A percentile compares a stretch with the other conserved stretches of the same genome.
Conservation (phyloP, 345 rosid genomes). For the Populus deltoides region DNA sequence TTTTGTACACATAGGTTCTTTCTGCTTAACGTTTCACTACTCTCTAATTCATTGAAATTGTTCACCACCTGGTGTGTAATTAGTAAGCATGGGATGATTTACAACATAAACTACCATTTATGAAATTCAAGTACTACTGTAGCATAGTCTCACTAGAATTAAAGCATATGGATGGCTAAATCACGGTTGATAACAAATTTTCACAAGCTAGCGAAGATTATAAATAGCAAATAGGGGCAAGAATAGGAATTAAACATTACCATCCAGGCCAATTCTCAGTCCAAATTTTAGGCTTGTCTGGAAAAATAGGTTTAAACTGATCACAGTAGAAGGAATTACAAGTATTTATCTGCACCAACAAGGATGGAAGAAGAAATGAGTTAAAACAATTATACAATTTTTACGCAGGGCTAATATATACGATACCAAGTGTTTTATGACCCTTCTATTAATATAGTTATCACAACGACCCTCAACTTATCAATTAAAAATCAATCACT, state of each 20-base stretch:
- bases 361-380: slow-evolving; percentile 1
- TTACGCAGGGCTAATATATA: not conserved
- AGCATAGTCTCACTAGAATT: not conserved
- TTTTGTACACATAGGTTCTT: too few relatives aligned
- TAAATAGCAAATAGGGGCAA: not conserved
- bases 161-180: not conserved
- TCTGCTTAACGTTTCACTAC: too few relatives aligned
- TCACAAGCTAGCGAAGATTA: not conserved
- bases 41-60: too few relatives aligned
- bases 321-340: slow-evolving; percentile 90
- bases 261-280: slow-evolving; percentile 99
- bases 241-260: slow-evolving; percentile 40
- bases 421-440: not conserved
- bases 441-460: not conserved
- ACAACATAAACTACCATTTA: too few relatives aligned
- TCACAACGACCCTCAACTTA: not conserved
- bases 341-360: slow-evolving; percentile 58
- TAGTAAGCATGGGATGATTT: not conserved
- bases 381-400: not conserved
- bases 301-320: slow-evolving; percentile 65
- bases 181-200: not conserved
- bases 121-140: not conserved
- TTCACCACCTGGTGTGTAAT: not conserved
- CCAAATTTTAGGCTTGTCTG: slow-evolving; percentile 93
- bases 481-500: too few relatives aligned